Evolutionary conservation across 305 asterid species (phyloP), one percentile per base, ranked within the genome.

Genomic region (Stenogyne calaminthoides): DNA sequence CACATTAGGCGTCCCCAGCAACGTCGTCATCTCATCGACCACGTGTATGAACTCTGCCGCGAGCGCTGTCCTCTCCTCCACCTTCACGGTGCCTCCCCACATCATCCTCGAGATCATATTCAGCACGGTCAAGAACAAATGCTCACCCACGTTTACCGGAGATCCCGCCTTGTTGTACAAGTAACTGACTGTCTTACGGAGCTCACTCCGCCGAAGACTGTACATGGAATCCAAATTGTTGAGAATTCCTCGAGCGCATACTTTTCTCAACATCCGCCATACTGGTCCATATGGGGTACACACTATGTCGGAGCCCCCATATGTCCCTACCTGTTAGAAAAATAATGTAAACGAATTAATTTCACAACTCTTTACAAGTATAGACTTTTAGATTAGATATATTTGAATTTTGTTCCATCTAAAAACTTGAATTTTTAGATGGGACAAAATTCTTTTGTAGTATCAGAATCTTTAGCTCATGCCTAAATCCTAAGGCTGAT

Each of bases 181-280:
- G 73, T 80, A 73, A n/a, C 37, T 76, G 12, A 88, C 74, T 11
- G 84, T 76, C 59, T 60, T 65, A 34, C 91, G 76, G 6, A 90
- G 36, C 52, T 88, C 92, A 18, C 71, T 29, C 1, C 81, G 76
- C 77, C 97, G 52, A 27, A 88, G 74, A 3, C 3, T 49, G 9
- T 84, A 86, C 0, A 84, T 88, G 3, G 93, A 73, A 32, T 92
- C 96, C 18, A 92, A 46, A n/a, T 80, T 77, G 14, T 64, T 6
- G 71, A 92, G 88, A 92, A 92, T 87, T 42, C 88, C 89, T 0
- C 84, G 81, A 0, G 87, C 94, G 32, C 92, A 84, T 0, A 88
- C 82, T 37, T 82, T 88, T 76, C 97, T 74, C 67, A 88, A 65
- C 96, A 88, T 90, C 67, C 90, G 74, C 98, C 94, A 92, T n/a